A percentile compares a stretch with the other conserved stretches of the same genome.
Evolutionary conservation across 2,329 filamentous ascomycete species (phyloP).

Genomic region (Alternaria atra): DNA sequence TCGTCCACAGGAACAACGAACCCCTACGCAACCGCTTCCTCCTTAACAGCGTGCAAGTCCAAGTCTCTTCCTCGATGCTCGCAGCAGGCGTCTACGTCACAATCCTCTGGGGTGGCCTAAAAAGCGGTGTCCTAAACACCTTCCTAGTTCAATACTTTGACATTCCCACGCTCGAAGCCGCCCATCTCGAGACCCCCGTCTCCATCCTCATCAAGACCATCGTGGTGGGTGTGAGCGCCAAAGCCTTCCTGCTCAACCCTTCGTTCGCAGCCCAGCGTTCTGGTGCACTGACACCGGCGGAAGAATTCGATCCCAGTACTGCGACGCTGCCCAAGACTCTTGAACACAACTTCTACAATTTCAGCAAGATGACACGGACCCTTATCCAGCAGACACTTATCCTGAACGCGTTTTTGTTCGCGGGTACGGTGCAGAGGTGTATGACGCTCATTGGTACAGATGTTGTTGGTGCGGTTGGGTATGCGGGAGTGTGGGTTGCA

Average conservation of each 20-base stretch:
- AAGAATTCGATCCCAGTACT: conserved; percentile 69
- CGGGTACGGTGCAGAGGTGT: conserved; percentile 71
- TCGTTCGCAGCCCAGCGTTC: conserved; percentile 65
- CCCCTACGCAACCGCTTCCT: conserved; percentile 54
- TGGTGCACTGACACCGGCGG: conserved; percentile 56
- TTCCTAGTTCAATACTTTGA: conserved; percentile 78
- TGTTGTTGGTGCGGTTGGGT: conserved; percentile 72
- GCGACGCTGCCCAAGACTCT: conserved; percentile 76
- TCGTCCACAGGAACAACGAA: conserved; percentile 67
- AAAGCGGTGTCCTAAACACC: conserved; percentile 71
- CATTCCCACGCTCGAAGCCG: conserved; percentile 74
- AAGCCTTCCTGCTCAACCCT: conserved; percentile 80
- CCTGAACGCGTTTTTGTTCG: conserved; percentile 56
- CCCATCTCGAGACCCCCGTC: conserved; percentile 67
- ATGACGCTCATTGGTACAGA: conserved; percentile 77
- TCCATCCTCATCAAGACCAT: conserved; percentile 64
- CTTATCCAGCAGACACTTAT: conserved; percentile 64
- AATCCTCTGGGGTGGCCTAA: conserved; percentile 73
- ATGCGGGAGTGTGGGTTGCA: conserved; percentile 77
- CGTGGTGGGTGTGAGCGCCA: conserved; percentile 75
- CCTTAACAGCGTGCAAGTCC: conserved; percentile 48
- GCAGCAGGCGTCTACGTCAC: conserved; percentile 78
- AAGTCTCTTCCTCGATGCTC: conserved; percentile 70
- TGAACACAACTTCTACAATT: conserved; percentile 76
- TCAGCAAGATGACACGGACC: conserved; percentile 70